Conservation (phyloP, 2,329 filamentous ascomycete species). For the Fulvia fulva region DNA sequence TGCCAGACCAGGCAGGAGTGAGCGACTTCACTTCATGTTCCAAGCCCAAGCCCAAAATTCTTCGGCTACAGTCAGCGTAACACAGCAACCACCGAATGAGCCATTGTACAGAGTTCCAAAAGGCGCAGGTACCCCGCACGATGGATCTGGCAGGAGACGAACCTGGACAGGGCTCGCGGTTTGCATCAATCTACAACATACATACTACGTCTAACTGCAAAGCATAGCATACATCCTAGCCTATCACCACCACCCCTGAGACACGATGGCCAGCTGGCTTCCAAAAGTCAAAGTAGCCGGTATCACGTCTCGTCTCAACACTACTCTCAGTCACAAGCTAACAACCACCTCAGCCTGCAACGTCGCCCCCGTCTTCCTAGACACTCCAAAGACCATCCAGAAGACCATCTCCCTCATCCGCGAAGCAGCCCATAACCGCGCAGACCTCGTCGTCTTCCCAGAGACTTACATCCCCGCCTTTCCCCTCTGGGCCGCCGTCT, state of each 20-base stretch:
- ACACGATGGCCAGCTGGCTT: constrained; percentile 21
- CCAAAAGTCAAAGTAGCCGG: constrained; percentile 26
- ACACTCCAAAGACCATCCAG: constrained; percentile 43
- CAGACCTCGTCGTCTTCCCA: constrained; percentile 52
- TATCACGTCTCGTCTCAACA: constrained; percentile 3
- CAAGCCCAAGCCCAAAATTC: not conserved
- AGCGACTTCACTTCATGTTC: constrained; percentile 35
- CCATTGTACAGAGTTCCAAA: constrained; percentile 18
- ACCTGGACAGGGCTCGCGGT: constrained; percentile 30
- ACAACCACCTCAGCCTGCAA: constrained; percentile 24
- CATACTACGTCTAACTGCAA: too few relatives aligned
- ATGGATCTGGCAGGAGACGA: not conserved
- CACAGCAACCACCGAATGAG: not conserved
- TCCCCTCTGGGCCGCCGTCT: constrained; percentile 49
- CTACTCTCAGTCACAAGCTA: not conserved
- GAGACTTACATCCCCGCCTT: constrained; percentile 54
- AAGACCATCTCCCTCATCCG: constrained; percentile 48
- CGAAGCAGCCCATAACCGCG: constrained; percentile 40
- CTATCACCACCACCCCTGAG: too few relatives aligned
- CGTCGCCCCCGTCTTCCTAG: constrained; percentile 46
- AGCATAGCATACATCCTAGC: too few relatives aligned
- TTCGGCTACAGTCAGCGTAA: constrained; percentile 26
- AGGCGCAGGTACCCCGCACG: constrained; percentile 41
- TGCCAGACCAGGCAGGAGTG: constrained; percentile 38
- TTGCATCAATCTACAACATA: too few relatives aligned